Evolutionary conservation across 768 basidiomycete species (phyloP).

Genomic region (Agaricus sinodeliciosus): DNA sequence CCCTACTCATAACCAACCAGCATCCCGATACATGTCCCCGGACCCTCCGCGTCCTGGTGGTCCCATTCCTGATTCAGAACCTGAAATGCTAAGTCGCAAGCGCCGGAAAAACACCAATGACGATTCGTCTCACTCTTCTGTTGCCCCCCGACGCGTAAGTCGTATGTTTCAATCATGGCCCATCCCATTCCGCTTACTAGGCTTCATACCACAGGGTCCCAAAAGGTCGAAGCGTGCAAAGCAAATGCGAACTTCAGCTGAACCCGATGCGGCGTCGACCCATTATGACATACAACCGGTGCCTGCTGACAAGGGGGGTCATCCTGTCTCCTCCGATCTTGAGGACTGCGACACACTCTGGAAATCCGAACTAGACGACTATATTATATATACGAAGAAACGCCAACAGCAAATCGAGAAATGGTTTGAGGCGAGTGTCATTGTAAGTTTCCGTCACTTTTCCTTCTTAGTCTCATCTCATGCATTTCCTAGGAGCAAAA

Average conservation of each 20-base stretch:
- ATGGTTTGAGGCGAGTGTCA: constrained; percentile 63
- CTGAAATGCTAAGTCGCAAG: constrained; percentile 31
- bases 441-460: constrained; percentile 34
- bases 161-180: neutral
- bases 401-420: constrained; percentile 67
- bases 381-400: constrained; percentile 65
- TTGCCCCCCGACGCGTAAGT: constrained; percentile 50
- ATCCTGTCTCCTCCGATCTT: constrained; percentile 64
- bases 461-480: constrained; percentile 7
- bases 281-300: constrained; percentile 15
- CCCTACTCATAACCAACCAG: constrained; percentile 8
- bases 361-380: constrained; percentile 62
- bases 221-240: constrained; percentile 15
- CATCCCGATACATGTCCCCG: constrained; percentile 10
- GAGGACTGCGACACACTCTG: constrained; percentile 79
- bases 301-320: constrained; percentile 34
- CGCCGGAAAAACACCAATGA: constrained; percentile 41
- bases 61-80: constrained; percentile 2
- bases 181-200: neutral
- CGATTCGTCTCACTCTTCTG: constrained; percentile 50
- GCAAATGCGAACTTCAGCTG: constrained; percentile 24
- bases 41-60: neutral
- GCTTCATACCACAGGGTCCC: neutral
- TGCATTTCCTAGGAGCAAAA: constrained; percentile 57
- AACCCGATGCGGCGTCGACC: constrained; percentile 21